These are phyloP conservation scores for Annona cherimola DNA, from an alignment of 164 flowering plant species.

Conservation along the genomic window DNA sequence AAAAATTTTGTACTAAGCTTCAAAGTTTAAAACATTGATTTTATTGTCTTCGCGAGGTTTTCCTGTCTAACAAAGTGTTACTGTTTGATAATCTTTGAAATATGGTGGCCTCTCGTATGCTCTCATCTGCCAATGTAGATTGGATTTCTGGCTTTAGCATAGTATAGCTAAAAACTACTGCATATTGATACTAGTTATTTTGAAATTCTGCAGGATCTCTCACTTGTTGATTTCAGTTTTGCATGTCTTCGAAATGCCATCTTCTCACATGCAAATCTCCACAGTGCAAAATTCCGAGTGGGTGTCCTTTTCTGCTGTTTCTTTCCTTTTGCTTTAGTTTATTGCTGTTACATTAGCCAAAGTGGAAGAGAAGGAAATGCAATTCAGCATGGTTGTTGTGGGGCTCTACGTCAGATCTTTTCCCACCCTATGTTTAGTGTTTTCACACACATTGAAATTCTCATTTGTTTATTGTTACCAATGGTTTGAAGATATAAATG, in stretches of 20 bases:
- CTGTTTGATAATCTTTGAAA: no score
- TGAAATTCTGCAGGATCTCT: conserved; percentile 62
- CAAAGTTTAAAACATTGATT: no score
- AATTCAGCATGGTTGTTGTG: not conserved
- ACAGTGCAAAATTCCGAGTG: conserved; percentile 84
- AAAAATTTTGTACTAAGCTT: no score
- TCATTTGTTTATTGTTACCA: not conserved
- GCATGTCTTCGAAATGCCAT: conserved; percentile 68
- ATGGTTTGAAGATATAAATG: not conserved
- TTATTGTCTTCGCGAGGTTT: no score
- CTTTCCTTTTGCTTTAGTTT: not conserved
- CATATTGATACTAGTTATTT: not conserved
- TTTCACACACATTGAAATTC: not conserved
- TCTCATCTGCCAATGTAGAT: no score
- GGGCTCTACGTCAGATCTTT: not conserved
- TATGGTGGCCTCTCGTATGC: no score
- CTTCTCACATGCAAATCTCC: conserved; percentile 92
- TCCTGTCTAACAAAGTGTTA: no score
- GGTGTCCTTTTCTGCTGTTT: conserved; percentile 6
- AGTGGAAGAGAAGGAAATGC: no score
- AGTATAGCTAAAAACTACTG: not conserved
- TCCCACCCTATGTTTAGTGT: no score
- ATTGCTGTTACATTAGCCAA: not conserved
- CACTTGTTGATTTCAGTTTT: conserved; percentile 86
- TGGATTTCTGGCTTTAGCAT: no score